Percentiles rank a stretch among this genome's conserved stretches.
These are phyloP conservation scores for Chytriomyces confervae DNA, from an alignment of 192 early-diverging fungal genomes.

Conservation along the genomic window DNA sequence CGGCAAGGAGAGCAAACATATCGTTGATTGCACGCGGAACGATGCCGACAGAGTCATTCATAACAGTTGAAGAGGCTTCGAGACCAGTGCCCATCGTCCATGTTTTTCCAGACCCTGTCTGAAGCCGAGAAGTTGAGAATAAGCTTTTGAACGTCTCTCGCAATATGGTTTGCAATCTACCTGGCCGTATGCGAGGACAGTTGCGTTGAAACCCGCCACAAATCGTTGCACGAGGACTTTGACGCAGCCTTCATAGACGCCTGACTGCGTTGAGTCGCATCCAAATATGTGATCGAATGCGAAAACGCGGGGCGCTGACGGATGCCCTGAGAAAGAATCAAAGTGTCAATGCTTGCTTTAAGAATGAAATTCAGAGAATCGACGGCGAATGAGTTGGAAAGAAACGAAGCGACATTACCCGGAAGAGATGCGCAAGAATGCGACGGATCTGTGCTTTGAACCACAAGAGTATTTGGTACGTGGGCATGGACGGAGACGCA, in stretches of 20 bases:
- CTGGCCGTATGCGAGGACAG: conserved; percentile 60
- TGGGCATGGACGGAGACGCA: conserved; percentile 52
- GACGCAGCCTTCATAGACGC: conserved; percentile 80
- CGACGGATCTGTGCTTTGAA: conserved; percentile 16
- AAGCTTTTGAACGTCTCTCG: not conserved
- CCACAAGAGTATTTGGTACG: conserved; percentile 32
- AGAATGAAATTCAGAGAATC: not conserved
- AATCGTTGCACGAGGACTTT: conserved; percentile 56
- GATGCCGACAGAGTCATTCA: conserved; percentile 46
- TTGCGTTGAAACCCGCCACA: conserved; percentile 64
- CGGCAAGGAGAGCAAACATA: conserved; percentile 40
- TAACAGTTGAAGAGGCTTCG: conserved; percentile 35
- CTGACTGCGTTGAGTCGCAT: conserved; percentile 72
- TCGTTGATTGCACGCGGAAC: conserved; percentile 56
- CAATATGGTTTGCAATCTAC: conserved; percentile 17
- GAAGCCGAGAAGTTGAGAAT: not conserved
- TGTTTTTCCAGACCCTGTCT: conserved; percentile 65
- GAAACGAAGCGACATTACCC: not conserved
- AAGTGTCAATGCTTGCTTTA: conserved; percentile 9
- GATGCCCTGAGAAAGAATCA: conserved; percentile 34
- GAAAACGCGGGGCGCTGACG: no score
- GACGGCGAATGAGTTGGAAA: no score
- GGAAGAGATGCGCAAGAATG: not conserved
- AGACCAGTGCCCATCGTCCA: conserved; percentile 64
- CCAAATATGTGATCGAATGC: conserved; percentile 71